Evolutionary conservation across 768 basidiomycete genomes (phyloP).

Genomic region (Cyathus striatus): DNA sequence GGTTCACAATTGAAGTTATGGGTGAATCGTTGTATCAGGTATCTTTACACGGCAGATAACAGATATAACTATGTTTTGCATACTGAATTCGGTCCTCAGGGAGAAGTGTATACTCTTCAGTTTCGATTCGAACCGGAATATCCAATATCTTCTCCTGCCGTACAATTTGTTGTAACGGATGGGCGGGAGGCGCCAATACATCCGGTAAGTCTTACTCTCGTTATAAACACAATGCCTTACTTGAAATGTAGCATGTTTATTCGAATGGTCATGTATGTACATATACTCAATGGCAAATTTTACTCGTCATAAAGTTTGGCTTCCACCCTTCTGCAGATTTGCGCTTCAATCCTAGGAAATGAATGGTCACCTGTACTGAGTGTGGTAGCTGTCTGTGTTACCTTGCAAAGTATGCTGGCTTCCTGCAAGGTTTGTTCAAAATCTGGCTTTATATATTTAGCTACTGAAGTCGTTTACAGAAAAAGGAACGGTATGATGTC

Average conservation of each 20-base stretch:
- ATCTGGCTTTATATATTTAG: not conserved
- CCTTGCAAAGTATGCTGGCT: conserved; percentile 89
- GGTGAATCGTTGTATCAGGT: conserved; percentile 81
- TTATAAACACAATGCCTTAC: conserved; percentile 4
- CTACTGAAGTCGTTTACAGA: conserved; percentile 30
- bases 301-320: conserved; percentile 4
- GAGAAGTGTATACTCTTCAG: conserved; percentile 70
- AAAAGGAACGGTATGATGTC: conserved; percentile 58
- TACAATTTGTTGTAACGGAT: conserved; percentile 74
- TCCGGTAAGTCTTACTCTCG: conserved; percentile 49
- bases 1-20: conserved; percentile 75
- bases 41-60: no score
- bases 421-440: conserved; percentile 72
- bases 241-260: conserved; percentile 63
- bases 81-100: no score
- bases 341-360: conserved; percentile 83
- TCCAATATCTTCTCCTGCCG: conserved; percentile 84
- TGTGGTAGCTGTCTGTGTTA: conserved; percentile 76
- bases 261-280: conserved; percentile 77
- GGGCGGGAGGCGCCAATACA: conserved; percentile 68
- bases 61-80: no score
- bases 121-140: conserved; percentile 81
- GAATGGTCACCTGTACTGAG: conserved; percentile 91
- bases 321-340: conserved; percentile 49
- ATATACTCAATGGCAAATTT: conserved; percentile 2